These are phyloP conservation scores for Fusarium subglutinans DNA, from an alignment of 2,329 filamentous ascomycete genomes.

Conservation along the genomic window DNA sequence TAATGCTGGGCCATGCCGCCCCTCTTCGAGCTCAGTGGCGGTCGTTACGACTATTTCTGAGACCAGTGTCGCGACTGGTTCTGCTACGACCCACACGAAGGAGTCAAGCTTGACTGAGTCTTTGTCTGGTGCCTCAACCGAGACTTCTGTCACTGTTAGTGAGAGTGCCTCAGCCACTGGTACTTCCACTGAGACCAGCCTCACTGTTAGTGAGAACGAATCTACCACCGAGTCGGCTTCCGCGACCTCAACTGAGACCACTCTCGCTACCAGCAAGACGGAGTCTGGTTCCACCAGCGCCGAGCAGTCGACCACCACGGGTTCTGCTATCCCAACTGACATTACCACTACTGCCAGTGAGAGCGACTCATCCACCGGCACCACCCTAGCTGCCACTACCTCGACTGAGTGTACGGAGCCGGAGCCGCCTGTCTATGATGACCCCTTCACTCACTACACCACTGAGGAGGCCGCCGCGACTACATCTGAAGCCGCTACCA, in stretches of 20 bases:
- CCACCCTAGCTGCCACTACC: neutral
- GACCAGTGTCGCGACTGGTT: neutral
- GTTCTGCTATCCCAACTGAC: neutral
- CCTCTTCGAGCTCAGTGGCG: neutral
- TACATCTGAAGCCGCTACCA: neutral
- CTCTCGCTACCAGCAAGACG: neutral
- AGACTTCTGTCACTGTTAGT: neutral
- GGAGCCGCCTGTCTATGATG: neutral
- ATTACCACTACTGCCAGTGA: neutral
- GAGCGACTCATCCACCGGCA: neutral
- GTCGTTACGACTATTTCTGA: neutral
- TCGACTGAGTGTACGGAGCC: neutral
- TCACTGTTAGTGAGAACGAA: neutral
- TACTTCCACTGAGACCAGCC: neutral
- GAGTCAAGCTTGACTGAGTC: neutral
- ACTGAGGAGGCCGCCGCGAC: neutral
- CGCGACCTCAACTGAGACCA: neutral
- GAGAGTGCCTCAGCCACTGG: neutral
- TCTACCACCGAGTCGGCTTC: neutral
- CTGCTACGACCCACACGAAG: neutral
- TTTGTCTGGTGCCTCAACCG: neutral
- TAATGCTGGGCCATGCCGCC: constrained; percentile 16
- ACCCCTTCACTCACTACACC: neutral
- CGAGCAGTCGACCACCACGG: neutral
- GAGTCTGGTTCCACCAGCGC: neutral